Percentiles rank a stretch among this genome's conserved stretches.
These are phyloP conservation scores for Rhodotorula sp. DNA, from an alignment of 1,284 basidiomycete genomes.

Conservation along the genomic window DNA sequence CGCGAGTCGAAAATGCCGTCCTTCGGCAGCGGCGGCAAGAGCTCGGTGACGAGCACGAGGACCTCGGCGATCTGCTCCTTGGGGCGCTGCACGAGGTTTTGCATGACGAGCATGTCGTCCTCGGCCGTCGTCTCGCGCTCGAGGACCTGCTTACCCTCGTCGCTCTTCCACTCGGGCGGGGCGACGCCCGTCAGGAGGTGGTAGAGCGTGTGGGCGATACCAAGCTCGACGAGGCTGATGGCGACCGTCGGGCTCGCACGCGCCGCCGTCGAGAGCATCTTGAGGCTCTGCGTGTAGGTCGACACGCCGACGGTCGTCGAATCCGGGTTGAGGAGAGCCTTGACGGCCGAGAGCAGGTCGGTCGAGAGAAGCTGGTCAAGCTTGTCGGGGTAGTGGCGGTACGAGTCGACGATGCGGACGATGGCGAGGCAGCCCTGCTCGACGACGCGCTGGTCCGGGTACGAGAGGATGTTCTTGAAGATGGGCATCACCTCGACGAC, in stretches of 20 bases:
- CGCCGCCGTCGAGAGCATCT: conserved; percentile 79
- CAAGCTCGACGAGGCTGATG: conserved; percentile 79
- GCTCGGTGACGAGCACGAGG: conserved; percentile 78
- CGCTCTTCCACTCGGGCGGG: conserved; percentile 54
- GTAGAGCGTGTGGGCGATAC: conserved; percentile 84
- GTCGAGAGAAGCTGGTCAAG: conserved; percentile 80
- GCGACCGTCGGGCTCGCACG: conserved; percentile 83
- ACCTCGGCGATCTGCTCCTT: conserved; percentile 96
- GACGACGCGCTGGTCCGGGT: conserved; percentile 88
- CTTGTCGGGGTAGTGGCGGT: conserved; percentile 74
- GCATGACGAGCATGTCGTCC: conserved; percentile 90
- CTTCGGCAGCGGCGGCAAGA: conserved; percentile 79
- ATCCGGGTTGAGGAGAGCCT: conserved; percentile 78
- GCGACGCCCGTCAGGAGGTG: conserved; percentile 92
- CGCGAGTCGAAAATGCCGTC: conserved; percentile 47
- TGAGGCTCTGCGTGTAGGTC: conserved; percentile 85
- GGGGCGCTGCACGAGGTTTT: conserved; percentile 91
- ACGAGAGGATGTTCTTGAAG: conserved; percentile 82
- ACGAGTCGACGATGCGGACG: conserved; percentile 87
- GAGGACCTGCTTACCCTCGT: conserved; percentile 43
- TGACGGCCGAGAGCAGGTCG: conserved; percentile 80
- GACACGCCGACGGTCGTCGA: conserved; percentile 77
- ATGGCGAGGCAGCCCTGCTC: conserved; percentile 91
- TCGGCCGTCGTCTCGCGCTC: conserved; percentile 37
- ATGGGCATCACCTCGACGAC: conserved; percentile 87